Evolutionary conservation across 2,329 filamentous ascomycete species (phyloP).

Genomic region (Sarocladium kiliense): DNA sequence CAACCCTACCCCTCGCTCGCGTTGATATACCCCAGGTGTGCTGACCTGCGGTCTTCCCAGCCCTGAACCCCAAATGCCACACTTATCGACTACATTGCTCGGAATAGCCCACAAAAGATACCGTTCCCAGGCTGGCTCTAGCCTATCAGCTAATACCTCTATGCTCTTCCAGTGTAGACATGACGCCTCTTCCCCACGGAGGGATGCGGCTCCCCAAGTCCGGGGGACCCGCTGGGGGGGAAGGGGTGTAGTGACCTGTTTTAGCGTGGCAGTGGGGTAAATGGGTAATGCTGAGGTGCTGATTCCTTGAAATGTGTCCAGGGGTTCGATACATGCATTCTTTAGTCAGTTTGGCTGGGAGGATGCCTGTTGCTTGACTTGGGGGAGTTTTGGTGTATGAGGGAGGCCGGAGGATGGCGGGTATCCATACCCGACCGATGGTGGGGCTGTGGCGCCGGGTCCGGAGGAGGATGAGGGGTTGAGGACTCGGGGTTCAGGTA

Average conservation of each 20-base stretch:
- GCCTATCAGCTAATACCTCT: too few relatives aligned
- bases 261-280: not conserved
- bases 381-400: not conserved
- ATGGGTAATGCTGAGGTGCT: not conserved
- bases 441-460: not conserved
- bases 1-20: not conserved
- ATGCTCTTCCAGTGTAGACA: too few relatives aligned
- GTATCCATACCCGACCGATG: constrained; percentile 2
- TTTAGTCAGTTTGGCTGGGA: too few relatives aligned
- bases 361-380: not conserved
- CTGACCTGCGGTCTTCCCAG: constrained; percentile 4
- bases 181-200: not conserved
- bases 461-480: not conserved
- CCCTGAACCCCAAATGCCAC: constrained; percentile 4
- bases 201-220: constrained; percentile 1
- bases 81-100: not conserved
- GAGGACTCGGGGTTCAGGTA: not conserved
- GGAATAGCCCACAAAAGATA: not conserved
- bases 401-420: constrained; percentile 1
- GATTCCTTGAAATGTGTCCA: not conserved
- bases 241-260: constrained; percentile 6
- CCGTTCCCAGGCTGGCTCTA: too few relatives aligned
- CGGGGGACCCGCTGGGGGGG: not conserved
- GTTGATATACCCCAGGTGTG: constrained; percentile 9
- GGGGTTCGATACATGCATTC: too few relatives aligned